Conservation (phyloP, 306 rosid genomes). For the Prunus campanulata region DNA sequence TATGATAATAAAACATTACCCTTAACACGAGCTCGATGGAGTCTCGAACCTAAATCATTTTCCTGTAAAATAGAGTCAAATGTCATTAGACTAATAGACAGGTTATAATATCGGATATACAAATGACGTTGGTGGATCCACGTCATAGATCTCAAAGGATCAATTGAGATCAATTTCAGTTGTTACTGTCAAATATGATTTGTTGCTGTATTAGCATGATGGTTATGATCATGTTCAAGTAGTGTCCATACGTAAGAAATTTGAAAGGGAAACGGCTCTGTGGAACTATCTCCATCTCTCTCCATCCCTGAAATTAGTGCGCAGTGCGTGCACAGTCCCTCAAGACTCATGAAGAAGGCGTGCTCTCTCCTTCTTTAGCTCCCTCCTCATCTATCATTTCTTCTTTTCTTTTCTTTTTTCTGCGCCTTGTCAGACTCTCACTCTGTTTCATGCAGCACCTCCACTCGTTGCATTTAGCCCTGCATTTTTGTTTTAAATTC, state of each 20-base stretch:
- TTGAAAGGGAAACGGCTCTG: background rate
- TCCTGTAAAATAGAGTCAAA: background rate
- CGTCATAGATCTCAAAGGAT: background rate
- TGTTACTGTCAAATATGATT: background rate
- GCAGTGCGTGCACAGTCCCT: background rate
- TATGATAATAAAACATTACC: no score
- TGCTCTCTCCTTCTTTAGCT: slow-evolving; percentile 6
- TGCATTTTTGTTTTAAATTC: background rate
- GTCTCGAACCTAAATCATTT: no score
- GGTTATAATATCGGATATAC: background rate
- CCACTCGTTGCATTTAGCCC: slow-evolving; percentile 10
- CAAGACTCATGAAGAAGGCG: slow-evolving; percentile 6
- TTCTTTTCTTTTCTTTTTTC: background rate
- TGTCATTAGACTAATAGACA: background rate
- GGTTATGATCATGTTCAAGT: background rate
- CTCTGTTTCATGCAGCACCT: slow-evolving; percentile 21
- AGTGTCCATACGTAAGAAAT: background rate
- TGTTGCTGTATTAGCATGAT: background rate
- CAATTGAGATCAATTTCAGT: background rate
- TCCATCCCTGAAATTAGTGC: background rate
- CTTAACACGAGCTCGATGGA: no score
- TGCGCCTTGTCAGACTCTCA: slow-evolving; percentile 72
- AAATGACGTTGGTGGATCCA: background rate
- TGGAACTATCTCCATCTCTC: background rate
- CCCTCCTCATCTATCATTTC: slow-evolving; percentile 1